Evolutionary conservation across 192 early-diverging fungal species (phyloP).

Genomic region (Coemansia sp.): DNA sequence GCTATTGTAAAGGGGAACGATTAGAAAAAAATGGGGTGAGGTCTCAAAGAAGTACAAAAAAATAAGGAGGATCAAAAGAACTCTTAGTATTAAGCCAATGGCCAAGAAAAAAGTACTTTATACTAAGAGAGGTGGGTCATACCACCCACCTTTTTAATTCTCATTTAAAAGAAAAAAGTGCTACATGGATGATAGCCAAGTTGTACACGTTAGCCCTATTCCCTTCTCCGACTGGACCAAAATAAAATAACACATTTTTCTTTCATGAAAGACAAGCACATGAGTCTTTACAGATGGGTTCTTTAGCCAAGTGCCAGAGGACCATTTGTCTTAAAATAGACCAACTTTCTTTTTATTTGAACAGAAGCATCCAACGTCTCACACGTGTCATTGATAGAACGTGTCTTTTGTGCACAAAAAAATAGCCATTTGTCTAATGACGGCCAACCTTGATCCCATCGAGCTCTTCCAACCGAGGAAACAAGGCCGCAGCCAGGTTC

Average conservation of each 20-base stretch:
- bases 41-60: not conserved
- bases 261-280: not conserved
- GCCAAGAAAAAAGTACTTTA: not conserved
- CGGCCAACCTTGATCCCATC: conserved; percentile 43
- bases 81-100: not conserved
- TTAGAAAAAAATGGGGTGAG: not conserved
- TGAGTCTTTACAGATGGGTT: not conserved
- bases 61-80: not conserved
- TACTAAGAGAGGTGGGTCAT: not conserved
- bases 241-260: not conserved
- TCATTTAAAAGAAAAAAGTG: not conserved
- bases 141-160: not conserved
- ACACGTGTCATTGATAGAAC: not conserved
- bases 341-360: not conserved
- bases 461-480: conserved; percentile 47
- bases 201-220: not conserved
- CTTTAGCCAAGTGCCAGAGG: not conserved
- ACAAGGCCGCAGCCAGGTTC: conserved; percentile 21
- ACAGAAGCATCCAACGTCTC: not conserved
- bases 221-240: no score
- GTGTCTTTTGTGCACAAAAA: not conserved
- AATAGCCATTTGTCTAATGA: conserved; percentile 16
- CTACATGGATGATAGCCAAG: not conserved
- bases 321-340: not conserved
- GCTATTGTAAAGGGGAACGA: not conserved